These are phyloP conservation scores for Kuraishia cidri DNA, from an alignment of 805 yeast species.

Conservation along the genomic window DNA sequence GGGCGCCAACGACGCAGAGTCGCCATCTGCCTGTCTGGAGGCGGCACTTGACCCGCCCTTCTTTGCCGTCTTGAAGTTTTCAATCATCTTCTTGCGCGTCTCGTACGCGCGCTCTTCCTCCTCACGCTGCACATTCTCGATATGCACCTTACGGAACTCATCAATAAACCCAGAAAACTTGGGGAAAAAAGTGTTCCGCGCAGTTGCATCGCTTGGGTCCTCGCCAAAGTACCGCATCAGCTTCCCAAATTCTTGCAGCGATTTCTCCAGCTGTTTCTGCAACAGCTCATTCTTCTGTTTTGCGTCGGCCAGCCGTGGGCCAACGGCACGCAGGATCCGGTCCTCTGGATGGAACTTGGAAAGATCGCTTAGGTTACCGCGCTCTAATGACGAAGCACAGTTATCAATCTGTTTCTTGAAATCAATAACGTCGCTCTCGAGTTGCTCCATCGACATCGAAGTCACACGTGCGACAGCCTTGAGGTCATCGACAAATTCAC, in stretches of 20 bases:
- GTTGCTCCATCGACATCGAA: slow-evolving; percentile 53
- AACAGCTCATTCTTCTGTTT: slow-evolving; percentile 41
- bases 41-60: neutral
- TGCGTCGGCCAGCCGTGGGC: slow-evolving; percentile 29
- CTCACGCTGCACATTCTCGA: slow-evolving; percentile 57
- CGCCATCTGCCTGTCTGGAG: neutral
- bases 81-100: slow-evolving; percentile 50
- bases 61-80: slow-evolving; percentile 15
- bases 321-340: slow-evolving; percentile 42
- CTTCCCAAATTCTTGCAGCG: slow-evolving; percentile 43
- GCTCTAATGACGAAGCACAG: slow-evolving; percentile 43
- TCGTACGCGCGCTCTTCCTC: slow-evolving; percentile 61
- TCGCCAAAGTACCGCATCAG: slow-evolving; percentile 70
- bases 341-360: slow-evolving; percentile 62
- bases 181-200: slow-evolving; percentile 51
- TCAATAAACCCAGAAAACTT: slow-evolving; percentile 51
- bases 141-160: slow-evolving; percentile 56
- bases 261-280: slow-evolving; percentile 37
- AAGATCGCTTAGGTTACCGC: slow-evolving; percentile 58
- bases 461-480: slow-evolving; percentile 42
- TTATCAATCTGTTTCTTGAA: slow-evolving; percentile 39
- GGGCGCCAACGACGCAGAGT: slow-evolving; percentile 1
- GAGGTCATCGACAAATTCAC: slow-evolving; percentile 54
- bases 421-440: slow-evolving; percentile 50
- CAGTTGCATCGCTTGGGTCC: slow-evolving; percentile 43